Evolutionary conservation across 495 filamentous ascomycete species (phyloP), one percentile per base, ranked within the genome.

Genomic region (Penicillium bovifimosum): DNA sequence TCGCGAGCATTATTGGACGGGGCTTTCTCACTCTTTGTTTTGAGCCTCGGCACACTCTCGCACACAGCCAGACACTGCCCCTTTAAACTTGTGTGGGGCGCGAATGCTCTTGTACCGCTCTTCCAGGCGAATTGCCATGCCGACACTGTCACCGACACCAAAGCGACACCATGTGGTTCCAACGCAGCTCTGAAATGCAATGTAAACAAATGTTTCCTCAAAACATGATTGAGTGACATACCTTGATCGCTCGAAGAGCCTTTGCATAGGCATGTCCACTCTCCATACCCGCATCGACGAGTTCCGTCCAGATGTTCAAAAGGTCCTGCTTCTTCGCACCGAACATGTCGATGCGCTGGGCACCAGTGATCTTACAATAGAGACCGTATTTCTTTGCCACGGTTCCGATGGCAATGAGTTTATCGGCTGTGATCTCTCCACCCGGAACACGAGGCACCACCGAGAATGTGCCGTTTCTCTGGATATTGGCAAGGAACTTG

Each of bases 291-390:
- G 84, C 92, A 54, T 90, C 82, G 20, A 96, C 82, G 8, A 97
- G 78, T 52, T 80, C 81, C 6, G 80, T 83, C 92, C 92, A 97
- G 59, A 97, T 97, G n/a, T 78, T 76, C 32, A 90, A 75, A 31
- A 97, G 75, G 73, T 97, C 91, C 57, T 95, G 88, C 69, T 96
- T 96, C 72, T 84, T 85, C 0, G 92, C 91, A 8, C 91, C 91
- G 57, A 95, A 96, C 88, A 96, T 86, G 64, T 97, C 92, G 62
- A 96, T 96, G 38, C 92, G 81, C 70, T 97, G 92, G 1, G 87
- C 92, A 46, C 92, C 92, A 0, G 92, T 97, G 61, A 97, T 96
- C 73, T 96, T 97, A 65, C 85, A 90, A 69, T 97, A 97, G 5
- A 97, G 74, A 43, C 80, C 77, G 54, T 91, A 96, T 62, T 93